These are phyloP conservation scores for Dictyostelium capitatum DNA, from an alignment of 78 protist species.

Conservation along the genomic window DNA sequence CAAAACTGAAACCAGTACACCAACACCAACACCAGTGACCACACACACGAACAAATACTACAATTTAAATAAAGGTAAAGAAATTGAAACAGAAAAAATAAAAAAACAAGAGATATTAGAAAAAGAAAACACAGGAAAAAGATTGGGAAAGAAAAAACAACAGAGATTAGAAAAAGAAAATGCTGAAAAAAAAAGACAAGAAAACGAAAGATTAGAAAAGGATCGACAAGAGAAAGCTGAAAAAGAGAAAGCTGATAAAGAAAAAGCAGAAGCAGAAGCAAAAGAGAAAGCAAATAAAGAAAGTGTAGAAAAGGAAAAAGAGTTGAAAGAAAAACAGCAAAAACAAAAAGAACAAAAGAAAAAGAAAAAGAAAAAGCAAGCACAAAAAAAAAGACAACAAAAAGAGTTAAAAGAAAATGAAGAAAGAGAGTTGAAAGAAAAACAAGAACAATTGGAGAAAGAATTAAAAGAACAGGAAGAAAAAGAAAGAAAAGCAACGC, in stretches of 20 bases:
- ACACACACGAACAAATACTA: no score
- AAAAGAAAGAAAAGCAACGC: background rate
- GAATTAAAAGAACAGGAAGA: no score
- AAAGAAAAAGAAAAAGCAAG: background rate
- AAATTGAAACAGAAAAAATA: no score
- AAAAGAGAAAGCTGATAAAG: background rate
- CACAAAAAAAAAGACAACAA: background rate
- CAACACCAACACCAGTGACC: no score
- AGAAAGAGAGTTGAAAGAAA: background rate
- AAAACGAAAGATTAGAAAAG: background rate
- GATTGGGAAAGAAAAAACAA: no score
- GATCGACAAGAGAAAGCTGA: background rate
- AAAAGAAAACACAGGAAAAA: no score
- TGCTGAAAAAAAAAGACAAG: background rate
- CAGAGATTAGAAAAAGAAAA: background rate
- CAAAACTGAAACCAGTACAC: no score
- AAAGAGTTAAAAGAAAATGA: background rate
- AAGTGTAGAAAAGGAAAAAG: background rate
- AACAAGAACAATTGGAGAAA: no score
- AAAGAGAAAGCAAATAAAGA: background rate
- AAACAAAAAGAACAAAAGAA: background rate
- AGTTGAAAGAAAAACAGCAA: background rate
- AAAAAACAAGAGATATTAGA: no score
- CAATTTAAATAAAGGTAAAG: no score
- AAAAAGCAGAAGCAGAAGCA: background rate